phyloP scores from a whole-genome alignment of 2,329 filamentous ascomycete genomes.

The Colletotrichum trifolii region DNA sequence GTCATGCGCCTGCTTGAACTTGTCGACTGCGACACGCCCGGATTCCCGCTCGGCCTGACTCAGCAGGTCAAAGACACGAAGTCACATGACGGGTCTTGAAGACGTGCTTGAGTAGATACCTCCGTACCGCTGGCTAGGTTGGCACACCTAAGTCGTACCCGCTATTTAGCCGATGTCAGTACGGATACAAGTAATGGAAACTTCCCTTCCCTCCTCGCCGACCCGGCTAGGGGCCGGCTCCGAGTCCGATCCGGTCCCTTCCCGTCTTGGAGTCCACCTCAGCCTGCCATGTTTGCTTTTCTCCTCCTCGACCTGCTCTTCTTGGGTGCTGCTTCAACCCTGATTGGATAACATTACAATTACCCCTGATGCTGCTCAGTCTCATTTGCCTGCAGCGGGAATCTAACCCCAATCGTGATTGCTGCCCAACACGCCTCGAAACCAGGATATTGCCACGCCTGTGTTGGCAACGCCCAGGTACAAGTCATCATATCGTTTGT shows the following conservation, averaged over 20 bases:
- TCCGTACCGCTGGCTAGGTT: neutral
- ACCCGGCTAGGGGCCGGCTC: neutral
- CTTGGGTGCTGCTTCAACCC: neutral
- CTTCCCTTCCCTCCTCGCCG: neutral
- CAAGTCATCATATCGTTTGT: no score
- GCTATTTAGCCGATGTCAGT: neutral
- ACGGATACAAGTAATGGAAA: no score
- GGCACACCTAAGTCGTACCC: neutral
- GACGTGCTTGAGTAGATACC: neutral
- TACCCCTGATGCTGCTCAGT: neutral
- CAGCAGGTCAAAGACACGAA: constrained; percentile 37
- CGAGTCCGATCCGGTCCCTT: neutral
- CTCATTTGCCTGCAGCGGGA: no score
- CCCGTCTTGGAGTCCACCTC: no score
- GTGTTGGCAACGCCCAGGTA: no score
- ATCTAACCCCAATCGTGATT: neutral
- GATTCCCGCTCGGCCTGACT: constrained; percentile 30
- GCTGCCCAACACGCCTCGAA: constrained; percentile 3
- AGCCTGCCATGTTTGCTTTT: constrained; percentile 27
- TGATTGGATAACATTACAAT: constrained; percentile 13
- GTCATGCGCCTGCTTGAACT: neutral
- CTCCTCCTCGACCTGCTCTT: constrained; percentile 21
- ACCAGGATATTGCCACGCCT: no score
- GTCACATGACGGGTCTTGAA: constrained; percentile 16
- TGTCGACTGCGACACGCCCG: constrained; percentile 21